Evolutionary conservation across 2,329 filamentous ascomycete genomes (phyloP).

Genomic region (Amauroascus verrucosus): DNA sequence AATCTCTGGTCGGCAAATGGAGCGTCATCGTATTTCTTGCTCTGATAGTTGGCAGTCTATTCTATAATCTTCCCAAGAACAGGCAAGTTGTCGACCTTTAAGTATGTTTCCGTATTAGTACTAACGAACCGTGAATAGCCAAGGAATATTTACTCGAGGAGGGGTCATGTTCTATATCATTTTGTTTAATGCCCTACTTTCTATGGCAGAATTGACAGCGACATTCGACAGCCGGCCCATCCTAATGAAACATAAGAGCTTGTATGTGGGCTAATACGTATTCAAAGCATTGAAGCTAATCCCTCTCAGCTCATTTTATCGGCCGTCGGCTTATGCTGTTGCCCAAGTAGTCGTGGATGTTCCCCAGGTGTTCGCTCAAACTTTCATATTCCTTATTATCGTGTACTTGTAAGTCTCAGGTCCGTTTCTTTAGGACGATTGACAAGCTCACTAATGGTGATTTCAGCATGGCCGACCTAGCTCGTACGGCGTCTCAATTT

Average conservation of each 20-base stretch:
- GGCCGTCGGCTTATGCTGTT: constrained; percentile 49
- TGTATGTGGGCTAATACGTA: constrained; percentile 30
- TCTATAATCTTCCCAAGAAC: constrained; percentile 46
- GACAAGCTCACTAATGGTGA: neutral
- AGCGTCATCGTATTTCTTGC: constrained; percentile 38
- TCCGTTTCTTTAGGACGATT: constrained; percentile 9
- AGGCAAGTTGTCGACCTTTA: constrained; percentile 19
- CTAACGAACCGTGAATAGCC: constrained; percentile 21
- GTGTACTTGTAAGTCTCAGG: constrained; percentile 44
- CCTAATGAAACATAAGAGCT: constrained; percentile 59
- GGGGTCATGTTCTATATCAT: constrained; percentile 54
- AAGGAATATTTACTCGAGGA: constrained; percentile 49
- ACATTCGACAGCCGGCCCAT: constrained; percentile 55
- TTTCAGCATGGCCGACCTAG: constrained; percentile 44
- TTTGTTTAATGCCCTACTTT: constrained; percentile 53
- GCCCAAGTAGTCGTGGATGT: constrained; percentile 50
- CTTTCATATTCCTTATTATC: constrained; percentile 49
- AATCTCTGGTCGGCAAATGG: constrained; percentile 44
- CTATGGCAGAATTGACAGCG: constrained; percentile 50
- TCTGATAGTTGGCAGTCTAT: constrained; percentile 41
- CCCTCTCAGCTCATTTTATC: constrained; percentile 48
- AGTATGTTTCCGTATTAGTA: neutral
- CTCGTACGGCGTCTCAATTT: constrained; percentile 50
- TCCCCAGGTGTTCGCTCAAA: constrained; percentile 49
- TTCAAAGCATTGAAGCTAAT: constrained; percentile 13